Evolutionary conservation across 305 asterid genomes (phyloP).

Genomic region (Fraxinus dipetala): DNA sequence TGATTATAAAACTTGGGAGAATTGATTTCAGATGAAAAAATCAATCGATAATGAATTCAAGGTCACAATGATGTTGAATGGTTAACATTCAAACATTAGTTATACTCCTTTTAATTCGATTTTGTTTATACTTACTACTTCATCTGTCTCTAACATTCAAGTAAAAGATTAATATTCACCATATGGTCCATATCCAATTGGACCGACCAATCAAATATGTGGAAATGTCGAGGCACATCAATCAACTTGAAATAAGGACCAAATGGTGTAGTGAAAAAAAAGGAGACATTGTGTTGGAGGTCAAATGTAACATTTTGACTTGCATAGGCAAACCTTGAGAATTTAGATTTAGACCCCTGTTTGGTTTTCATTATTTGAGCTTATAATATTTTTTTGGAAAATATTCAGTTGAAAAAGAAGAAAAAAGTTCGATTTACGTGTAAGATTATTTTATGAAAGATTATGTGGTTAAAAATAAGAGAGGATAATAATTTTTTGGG

Average conservation of each 20-base stretch:
- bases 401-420: too few species aligned
- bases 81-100: not conserved
- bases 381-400: too few species aligned
- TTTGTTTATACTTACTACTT: not conserved
- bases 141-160: not conserved
- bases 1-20: not conserved
- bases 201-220: not conserved
- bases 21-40: too few species aligned
- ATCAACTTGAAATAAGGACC: not conserved
- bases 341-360: too few species aligned
- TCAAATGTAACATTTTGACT: not conserved
- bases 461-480: too few species aligned
- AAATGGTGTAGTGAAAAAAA: too few species aligned
- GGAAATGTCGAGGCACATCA: not conserved
- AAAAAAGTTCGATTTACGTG: too few species aligned
- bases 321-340: not conserved
- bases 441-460: too few species aligned
- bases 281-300: not conserved
- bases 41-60: not conserved
- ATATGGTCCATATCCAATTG: not conserved
- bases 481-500: too few species aligned
- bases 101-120: not conserved
- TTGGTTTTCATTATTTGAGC: too few species aligned
- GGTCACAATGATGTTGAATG: not conserved
- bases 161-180: not conserved